Base-by-base conservation (phyloP, 495 filamentous ascomycete genomes). In the Lasiosphaeris hirsuta region DNA sequence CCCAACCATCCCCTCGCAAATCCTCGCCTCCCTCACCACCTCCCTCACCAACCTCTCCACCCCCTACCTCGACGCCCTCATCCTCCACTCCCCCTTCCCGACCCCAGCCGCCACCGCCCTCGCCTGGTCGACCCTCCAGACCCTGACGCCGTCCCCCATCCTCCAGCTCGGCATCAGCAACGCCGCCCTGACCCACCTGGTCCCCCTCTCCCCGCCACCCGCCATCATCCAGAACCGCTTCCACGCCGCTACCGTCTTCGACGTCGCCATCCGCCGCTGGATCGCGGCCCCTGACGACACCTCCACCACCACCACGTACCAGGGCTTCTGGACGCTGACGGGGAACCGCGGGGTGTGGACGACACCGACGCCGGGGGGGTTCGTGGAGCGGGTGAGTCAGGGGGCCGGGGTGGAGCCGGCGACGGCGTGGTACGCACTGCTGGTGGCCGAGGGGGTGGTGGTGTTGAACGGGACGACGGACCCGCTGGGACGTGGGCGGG, bases 241-340 rank as follows among this genome's bases (percentile, higher is more conserved):
- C 67, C 81, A 86, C 57, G 69, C 86, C 56, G 70, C 72, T 2
- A 75, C 82, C 4, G 57, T 65, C 5, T 92, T 81, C 67, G 90
- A 93, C 55, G 65, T 75, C 1, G 67, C 75, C 2, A 59, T 92
- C 7, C 80, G 89, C 9, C 64, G 65, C 0, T 92, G 85, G 66
- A 90, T 87, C 63, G 70, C 74, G 11, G 76, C 81, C 36, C 70
- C 80, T 7, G 74, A 73, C 19, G 84, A n/a, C n/a, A n/a, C n/a
- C n/a, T n/a, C n/a, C n/a, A n/a, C n/a, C n/a, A n/a, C n/a, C n/a
- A n/a, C 89, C 38, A 65, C 78, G 13, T 93, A 90, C 64, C 88
- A 93, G 67, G 79, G 82, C 17, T 93, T 91, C 72, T 91, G 89
- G 89, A 91, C 87, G 1, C 64, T 94, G 66, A 88, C 83, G 0